Percentiles rank a stretch among this genome's conserved stretches.
Evolutionary conservation across 2,329 filamentous ascomycete species (phyloP).

Genomic region (Fusarium sublunatum): DNA sequence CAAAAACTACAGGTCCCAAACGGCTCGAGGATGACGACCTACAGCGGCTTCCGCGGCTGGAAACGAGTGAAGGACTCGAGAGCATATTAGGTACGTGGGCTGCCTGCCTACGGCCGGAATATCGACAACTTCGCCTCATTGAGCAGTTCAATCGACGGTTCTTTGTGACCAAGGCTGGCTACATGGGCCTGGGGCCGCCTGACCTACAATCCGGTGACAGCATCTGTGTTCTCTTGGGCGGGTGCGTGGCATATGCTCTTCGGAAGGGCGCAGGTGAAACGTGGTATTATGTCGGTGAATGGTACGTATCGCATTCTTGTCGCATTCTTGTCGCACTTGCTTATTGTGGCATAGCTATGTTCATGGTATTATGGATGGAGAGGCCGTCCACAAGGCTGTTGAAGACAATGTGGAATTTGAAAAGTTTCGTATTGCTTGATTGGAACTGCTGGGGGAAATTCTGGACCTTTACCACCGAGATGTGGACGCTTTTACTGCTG

Average conservation of each 20-base stretch:
- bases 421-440: background rate
- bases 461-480: no score
- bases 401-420: background rate
- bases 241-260: background rate
- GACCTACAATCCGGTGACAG: background rate
- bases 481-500: no score
- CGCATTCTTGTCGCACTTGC: background rate
- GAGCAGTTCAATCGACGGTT: slow-evolving; percentile 16
- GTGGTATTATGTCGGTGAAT: slow-evolving; percentile 17
- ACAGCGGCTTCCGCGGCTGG: background rate
- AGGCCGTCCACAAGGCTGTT: background rate
- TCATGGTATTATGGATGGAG: background rate
- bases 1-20: background rate
- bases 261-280: background rate
- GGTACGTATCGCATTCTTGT: background rate
- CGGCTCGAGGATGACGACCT: slow-evolving; percentile 4
- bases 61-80: background rate
- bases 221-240: slow-evolving; percentile 7
- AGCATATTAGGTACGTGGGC: slow-evolving; percentile 1
- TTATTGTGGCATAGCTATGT: background rate
- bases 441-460: background rate
- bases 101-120: slow-evolving; percentile 1
- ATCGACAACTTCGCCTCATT: slow-evolving; percentile 6
- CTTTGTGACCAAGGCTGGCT: background rate
- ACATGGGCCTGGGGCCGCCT: slow-evolving; percentile 2